Conservation (phyloP, 2,329 filamentous ascomycete species). For the Shiraia sp. region DNA sequence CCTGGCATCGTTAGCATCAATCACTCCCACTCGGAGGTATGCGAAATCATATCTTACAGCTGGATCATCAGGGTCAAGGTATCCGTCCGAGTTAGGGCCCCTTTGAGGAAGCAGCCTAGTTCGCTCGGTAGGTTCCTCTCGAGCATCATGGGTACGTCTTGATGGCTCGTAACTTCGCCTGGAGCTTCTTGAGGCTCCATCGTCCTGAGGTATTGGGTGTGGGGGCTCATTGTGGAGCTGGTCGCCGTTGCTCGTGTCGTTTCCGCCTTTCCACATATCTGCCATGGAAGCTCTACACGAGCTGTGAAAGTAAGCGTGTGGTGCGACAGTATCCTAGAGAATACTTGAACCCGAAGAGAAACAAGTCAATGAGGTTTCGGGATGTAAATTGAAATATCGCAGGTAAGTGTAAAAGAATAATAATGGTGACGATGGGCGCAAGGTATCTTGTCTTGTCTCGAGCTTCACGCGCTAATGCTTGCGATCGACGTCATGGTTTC, state of each 20-base stretch:
- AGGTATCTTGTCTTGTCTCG: constrained; percentile 14
- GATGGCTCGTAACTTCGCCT: constrained; percentile 34
- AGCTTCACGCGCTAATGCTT: constrained; percentile 17
- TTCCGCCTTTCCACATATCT: constrained; percentile 58
- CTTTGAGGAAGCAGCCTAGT: constrained; percentile 67
- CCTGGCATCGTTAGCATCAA: constrained; percentile 45
- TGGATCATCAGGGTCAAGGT: constrained; percentile 78
- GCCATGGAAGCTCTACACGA: constrained; percentile 25
- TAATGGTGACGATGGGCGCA: constrained; percentile 6
- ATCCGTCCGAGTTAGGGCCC: constrained; percentile 66
- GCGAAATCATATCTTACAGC: constrained; percentile 62
- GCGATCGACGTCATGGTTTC: constrained; percentile 23
- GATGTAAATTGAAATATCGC: constrained; percentile 2
- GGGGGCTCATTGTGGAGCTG: constrained; percentile 27
- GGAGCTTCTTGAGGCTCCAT: constrained; percentile 29
- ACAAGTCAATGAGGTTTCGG: neutral
- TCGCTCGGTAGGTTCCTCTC: constrained; percentile 62
- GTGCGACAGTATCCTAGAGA: neutral
- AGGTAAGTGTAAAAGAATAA: neutral
- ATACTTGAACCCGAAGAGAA: neutral
- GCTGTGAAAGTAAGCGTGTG: constrained; percentile 14
- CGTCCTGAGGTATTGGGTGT: constrained; percentile 21
- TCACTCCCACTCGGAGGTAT: neutral
- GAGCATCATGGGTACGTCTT: constrained; percentile 32
- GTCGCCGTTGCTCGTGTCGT: constrained; percentile 49